Conservation (phyloP, 345 rosid genomes). For the Kernera saxatilis region DNA sequence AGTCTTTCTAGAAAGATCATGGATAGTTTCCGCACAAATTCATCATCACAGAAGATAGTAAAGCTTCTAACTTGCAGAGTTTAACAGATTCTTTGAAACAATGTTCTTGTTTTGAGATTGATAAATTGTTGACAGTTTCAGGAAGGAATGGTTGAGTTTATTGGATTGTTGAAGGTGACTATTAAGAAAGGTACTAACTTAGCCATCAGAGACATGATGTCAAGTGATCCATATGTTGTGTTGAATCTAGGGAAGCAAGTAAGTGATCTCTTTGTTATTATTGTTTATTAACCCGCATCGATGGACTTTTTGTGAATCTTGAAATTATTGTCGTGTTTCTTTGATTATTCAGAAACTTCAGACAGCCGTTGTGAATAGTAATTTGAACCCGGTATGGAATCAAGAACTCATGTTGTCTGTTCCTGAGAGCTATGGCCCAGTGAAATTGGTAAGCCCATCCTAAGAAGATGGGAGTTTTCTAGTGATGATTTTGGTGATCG, state of each 20-base stretch:
- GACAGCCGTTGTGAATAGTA: slow-evolving; percentile 41
- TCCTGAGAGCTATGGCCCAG: slow-evolving; percentile 40
- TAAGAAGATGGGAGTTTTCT: background rate
- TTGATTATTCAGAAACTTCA: slow-evolving; percentile 27
- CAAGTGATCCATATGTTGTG: slow-evolving; percentile 55
- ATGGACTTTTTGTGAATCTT: background rate
- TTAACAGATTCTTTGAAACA: background rate
- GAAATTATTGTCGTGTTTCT: background rate
- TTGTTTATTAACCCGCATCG: background rate
- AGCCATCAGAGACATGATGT: slow-evolving; percentile 49
- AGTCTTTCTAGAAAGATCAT: slow-evolving; percentile 60
- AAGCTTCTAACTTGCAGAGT: background rate
- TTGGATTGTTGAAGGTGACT: slow-evolving; percentile 53
- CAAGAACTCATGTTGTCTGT: slow-evolving; percentile 45
- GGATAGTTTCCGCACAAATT: slow-evolving; percentile 59
- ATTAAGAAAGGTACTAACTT: slow-evolving; percentile 52
- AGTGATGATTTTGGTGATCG: background rate
- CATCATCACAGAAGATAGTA: slow-evolving; percentile 46
- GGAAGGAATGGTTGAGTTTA: slow-evolving; percentile 43
- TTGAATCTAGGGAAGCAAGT: slow-evolving; percentile 48
- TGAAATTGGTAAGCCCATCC: slow-evolving; percentile 42
- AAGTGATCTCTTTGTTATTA: slow-evolving; percentile 4
- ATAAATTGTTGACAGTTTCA: slow-evolving; percentile 9
- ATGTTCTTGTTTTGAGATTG: background rate
- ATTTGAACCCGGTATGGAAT: slow-evolving; percentile 56